These are phyloP conservation scores for Cordyceps militaris DNA, from an alignment of 2,329 filamentous ascomycete species.

Conservation along the genomic window DNA sequence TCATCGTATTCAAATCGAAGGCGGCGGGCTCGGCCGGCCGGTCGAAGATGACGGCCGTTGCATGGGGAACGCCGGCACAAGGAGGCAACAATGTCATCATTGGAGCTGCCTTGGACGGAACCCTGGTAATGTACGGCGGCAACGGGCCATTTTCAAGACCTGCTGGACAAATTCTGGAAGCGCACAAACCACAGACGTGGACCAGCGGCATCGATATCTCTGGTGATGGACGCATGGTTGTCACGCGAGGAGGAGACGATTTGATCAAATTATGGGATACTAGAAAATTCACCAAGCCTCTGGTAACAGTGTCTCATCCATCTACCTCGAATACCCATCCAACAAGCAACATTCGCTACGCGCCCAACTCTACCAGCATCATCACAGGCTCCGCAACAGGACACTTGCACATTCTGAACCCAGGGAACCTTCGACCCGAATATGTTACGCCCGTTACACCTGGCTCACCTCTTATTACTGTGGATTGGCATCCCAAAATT, in stretches of 20 bases:
- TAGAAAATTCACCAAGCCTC: slow-evolving; percentile 85
- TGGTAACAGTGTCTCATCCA: slow-evolving; percentile 69
- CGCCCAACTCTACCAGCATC: slow-evolving; percentile 74
- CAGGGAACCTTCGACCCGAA: slow-evolving; percentile 80
- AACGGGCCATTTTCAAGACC: slow-evolving; percentile 81
- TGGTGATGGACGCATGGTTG: slow-evolving; percentile 79
- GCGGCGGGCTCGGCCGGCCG: slow-evolving; percentile 82
- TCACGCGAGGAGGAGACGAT: slow-evolving; percentile 86
- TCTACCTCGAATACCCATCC: slow-evolving; percentile 81
- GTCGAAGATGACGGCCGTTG: slow-evolving; percentile 87
- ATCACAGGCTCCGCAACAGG: slow-evolving; percentile 83
- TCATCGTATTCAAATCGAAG: slow-evolving; percentile 92
- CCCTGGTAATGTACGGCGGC: slow-evolving; percentile 84
- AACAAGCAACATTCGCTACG: slow-evolving; percentile 83
- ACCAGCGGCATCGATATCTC: slow-evolving; percentile 90
- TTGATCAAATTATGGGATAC: slow-evolving; percentile 96
- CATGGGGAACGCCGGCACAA: slow-evolving; percentile 71
- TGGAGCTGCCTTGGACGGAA: slow-evolving; percentile 79
- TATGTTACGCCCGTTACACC: slow-evolving; percentile 85
- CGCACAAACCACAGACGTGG: slow-evolving; percentile 79
- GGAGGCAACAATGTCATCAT: slow-evolving; percentile 76
- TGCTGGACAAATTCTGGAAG: slow-evolving; percentile 73
- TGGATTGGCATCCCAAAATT: slow-evolving; percentile 87
- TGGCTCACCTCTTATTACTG: slow-evolving; percentile 71
- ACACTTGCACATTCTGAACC: slow-evolving; percentile 86